A percentile compares a stretch with the other conserved stretches of the same genome.
These are phyloP conservation scores for Aspergillus alliaceus DNA, from an alignment of 2,329 filamentous ascomycete genomes.

Conservation along the genomic window DNA sequence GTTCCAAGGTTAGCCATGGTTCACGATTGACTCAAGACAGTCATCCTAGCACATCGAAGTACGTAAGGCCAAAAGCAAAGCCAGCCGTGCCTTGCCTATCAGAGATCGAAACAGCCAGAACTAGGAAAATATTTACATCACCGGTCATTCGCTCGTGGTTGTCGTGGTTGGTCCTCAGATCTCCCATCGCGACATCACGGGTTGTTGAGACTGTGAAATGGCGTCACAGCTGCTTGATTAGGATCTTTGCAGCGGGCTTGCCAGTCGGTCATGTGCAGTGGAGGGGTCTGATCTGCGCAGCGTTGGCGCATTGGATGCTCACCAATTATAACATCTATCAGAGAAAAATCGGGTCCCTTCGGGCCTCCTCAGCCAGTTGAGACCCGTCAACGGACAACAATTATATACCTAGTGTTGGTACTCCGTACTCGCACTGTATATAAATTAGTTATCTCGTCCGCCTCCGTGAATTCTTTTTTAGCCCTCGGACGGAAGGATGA, in stretches of 20 bases:
- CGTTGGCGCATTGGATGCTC: slow-evolving; percentile 8
- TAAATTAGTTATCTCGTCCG: not conserved
- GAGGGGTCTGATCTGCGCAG: slow-evolving; percentile 7
- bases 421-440: too few relatives aligned
- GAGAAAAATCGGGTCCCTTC: slow-evolving; percentile 14
- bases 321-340: slow-evolving; percentile 12
- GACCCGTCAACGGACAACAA: not conserved
- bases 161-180: slow-evolving; percentile 4
- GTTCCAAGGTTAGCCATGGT: not conserved
- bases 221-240: slow-evolving; percentile 24
- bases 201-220: slow-evolving; percentile 19
- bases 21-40: not conserved
- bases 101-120: not conserved
- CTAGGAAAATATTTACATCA: slow-evolving; percentile 13
- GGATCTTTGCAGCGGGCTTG: slow-evolving; percentile 20
- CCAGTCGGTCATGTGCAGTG: slow-evolving; percentile 18
- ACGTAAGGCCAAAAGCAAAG: not conserved
- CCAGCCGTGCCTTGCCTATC: not conserved
- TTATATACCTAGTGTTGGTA: not conserved
- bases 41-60: not conserved
- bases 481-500: not conserved
- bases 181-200: slow-evolving; percentile 12
- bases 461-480: not conserved
- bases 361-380: slow-evolving; percentile 6
- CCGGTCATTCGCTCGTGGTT: slow-evolving; percentile 7